These are phyloP conservation scores for Debaryomyces subglobosus DNA, from an alignment of 1,139 yeast species.

Conservation along the genomic window DNA sequence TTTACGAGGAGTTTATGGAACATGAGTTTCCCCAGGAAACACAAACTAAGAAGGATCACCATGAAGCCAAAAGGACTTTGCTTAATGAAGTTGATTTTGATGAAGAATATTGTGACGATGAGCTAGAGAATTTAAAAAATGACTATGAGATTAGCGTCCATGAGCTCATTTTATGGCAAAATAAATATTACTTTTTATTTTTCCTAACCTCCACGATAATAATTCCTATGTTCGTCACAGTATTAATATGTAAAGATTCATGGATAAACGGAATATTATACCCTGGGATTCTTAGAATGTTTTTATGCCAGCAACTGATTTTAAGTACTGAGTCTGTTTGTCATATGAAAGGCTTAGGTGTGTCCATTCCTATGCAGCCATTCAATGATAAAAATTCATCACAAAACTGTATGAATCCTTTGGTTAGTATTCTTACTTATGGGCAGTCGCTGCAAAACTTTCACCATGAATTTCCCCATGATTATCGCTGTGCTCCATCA, in stretches of 20 bases:
- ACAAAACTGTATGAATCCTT: conserved; percentile 50
- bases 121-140: conserved; percentile 21
- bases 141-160: conserved; percentile 22
- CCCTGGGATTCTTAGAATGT: conserved; percentile 62
- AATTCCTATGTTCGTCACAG: conserved; percentile 52
- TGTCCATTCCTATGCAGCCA: conserved; percentile 54
- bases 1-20: conserved; percentile 40
- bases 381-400: conserved; percentile 65
- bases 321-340: conserved; percentile 63
- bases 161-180: conserved; percentile 60
- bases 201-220: conserved; percentile 50
- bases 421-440: conserved; percentile 57
- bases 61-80: conserved; percentile 4
- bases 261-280: conserved; percentile 58
- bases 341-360: conserved; percentile 50
- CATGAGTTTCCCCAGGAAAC: conserved; percentile 43
- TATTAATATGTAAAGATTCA: conserved; percentile 43
- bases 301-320: conserved; percentile 59
- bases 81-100: conserved; percentile 15
- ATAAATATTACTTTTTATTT: conserved; percentile 46
- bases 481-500: conserved; percentile 54
- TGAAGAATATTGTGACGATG: conserved; percentile 36
- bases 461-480: conserved; percentile 77
- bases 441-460: conserved; percentile 70
- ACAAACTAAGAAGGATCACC: neutral